Conservation (phyloP, 257 asterid genomes). For the Mentha longifolia region DNA sequence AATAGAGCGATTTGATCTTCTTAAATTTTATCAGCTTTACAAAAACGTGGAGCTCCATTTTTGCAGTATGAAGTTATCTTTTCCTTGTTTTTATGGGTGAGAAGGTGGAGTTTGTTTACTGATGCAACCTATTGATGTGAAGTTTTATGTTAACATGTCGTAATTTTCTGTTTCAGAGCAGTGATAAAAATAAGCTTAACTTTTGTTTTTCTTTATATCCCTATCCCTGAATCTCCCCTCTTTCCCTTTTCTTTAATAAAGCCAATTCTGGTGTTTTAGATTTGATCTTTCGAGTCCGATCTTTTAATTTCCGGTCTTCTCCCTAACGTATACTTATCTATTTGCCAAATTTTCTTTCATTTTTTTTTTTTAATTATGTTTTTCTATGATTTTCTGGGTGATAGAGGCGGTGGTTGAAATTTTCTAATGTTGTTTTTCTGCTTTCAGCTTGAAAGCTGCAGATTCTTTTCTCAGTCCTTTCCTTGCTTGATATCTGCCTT, state of each 20-base stretch:
- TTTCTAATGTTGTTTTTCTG: constrained; percentile 12
- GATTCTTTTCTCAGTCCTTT: constrained; percentile 19
- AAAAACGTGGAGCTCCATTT: constrained; percentile 15
- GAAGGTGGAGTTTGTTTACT: constrained; percentile 33
- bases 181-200: constrained; percentile 34
- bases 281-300: constrained; percentile 9
- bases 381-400: constrained; percentile 10
- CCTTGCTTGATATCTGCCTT: constrained; percentile 26
- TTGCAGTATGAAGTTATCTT: constrained; percentile 16
- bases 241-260: neutral
- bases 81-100: neutral
- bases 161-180: constrained; percentile 29
- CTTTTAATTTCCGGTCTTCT: constrained; percentile 8
- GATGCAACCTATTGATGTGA: constrained; percentile 45
- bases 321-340: neutral
- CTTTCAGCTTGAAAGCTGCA: constrained; percentile 25
- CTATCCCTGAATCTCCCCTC: constrained; percentile 8
- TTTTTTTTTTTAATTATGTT: neutral
- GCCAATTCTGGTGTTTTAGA: constrained; percentile 8
- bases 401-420: constrained; percentile 18
- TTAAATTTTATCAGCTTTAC: constrained; percentile 5
- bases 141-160: constrained; percentile 41
- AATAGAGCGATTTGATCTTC: constrained; percentile 17
- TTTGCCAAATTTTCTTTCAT: neutral
- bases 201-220: constrained; percentile 37